Percentiles rank a stretch among this genome's conserved stretches.
Evolutionary conservation across 768 basidiomycete species (phyloP).

Genomic region (Russula olivacea): DNA sequence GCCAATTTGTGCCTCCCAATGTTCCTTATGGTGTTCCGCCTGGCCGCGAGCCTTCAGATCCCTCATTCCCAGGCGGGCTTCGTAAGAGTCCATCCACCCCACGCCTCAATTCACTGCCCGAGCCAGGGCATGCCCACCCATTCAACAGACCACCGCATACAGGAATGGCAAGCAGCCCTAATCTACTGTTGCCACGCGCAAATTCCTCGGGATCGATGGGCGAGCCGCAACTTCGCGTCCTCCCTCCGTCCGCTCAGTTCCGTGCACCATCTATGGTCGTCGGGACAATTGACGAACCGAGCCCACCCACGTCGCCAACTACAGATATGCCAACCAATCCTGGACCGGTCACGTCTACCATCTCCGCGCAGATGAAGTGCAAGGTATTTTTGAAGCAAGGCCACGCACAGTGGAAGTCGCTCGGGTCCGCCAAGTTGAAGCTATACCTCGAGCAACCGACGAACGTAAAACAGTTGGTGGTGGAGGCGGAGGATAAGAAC

Average conservation of each 20-base stretch:
- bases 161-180: conserved; percentile 29
- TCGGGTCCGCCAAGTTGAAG: conserved; percentile 82
- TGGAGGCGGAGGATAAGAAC: conserved; percentile 74
- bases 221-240: conserved; percentile 42
- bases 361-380: conserved; percentile 94
- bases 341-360: conserved; percentile 68
- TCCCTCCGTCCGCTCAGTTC: conserved; percentile 61
- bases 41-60: conserved; percentile 28
- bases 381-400: conserved; percentile 95
- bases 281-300: conserved; percentile 57
- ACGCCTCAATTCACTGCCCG: conserved; percentile 50
- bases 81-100: conserved; percentile 54
- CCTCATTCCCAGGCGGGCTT: conserved; percentile 31
- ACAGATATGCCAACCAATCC: conserved; percentile 44
- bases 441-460: conserved; percentile 81
- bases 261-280: conserved; percentile 48
- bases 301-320: conserved; percentile 80
- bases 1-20: conserved; percentile 7
- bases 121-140: conserved; percentile 26
- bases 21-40: conserved; percentile 10
- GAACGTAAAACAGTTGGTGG: conserved; percentile 93
- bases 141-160: conserved; percentile 38
- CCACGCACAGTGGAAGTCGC: conserved; percentile 96
- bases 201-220: conserved; percentile 30
- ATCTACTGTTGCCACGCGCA: conserved; percentile 27